phyloP scores from a whole-genome alignment of 1,139 yeast genomes.

The Taiozyma onychis region DNA sequence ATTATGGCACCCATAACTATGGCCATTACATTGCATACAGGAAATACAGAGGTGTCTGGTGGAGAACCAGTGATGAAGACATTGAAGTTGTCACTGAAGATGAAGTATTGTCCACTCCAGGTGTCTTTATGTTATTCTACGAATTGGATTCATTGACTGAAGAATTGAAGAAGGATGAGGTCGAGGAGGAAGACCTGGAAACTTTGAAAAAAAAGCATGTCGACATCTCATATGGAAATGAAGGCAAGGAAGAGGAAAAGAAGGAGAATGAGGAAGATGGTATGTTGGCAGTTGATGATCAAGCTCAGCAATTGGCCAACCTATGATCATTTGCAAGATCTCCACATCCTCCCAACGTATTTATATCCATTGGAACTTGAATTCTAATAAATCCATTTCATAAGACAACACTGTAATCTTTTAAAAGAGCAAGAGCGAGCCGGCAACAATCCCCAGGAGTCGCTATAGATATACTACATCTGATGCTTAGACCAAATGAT shows the following conservation, averaged over 20 bases:
- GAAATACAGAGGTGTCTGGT: conserved; percentile 79
- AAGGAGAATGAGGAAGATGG: conserved; percentile 1
- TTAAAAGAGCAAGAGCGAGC: too few relatives aligned
- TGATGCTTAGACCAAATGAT: neutral
- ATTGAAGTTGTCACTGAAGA: conserved; percentile 74
- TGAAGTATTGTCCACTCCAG: conserved; percentile 77
- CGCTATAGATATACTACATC: neutral
- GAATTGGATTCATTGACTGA: conserved; percentile 48
- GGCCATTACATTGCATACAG: conserved; percentile 93
- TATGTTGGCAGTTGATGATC: neutral
- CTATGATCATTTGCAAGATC: conserved; percentile 1
- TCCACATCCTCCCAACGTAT: neutral
- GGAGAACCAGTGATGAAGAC: conserved; percentile 90
- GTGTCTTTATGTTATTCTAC: conserved; percentile 89
- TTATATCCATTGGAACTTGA: neutral
- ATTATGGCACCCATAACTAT: conserved; percentile 90
- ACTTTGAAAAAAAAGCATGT: neutral
- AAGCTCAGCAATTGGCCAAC: conserved; percentile 11
- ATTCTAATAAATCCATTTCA: neutral
- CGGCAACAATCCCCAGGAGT: too few relatives aligned
- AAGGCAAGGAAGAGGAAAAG: neutral
- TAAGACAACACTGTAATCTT: too few relatives aligned
- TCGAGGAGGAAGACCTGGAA: conserved; percentile 10
- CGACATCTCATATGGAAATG: neutral
- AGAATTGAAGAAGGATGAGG: conserved; percentile 24